Conservation (phyloP, 2,329 filamentous ascomycete genomes). For the Penicillium olsonii region DNA sequence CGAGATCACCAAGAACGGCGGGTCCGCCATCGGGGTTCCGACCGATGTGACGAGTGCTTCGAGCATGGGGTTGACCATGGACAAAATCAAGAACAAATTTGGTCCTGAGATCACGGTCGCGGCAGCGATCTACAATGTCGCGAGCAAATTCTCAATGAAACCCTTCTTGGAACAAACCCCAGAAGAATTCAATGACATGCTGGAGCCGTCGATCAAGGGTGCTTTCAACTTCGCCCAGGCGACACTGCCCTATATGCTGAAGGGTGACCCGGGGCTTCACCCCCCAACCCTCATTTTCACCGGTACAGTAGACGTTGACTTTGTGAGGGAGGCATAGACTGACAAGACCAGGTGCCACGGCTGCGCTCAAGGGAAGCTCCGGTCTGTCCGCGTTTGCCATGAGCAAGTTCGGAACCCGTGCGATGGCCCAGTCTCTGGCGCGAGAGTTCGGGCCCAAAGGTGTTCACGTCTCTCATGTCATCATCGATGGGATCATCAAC, state of each 20-base stretch:
- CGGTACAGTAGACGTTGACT: constrained; percentile 2
- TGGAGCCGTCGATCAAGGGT: constrained; percentile 40
- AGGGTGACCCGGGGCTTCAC: constrained; percentile 40
- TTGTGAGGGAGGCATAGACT: not conserved
- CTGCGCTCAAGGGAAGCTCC: constrained; percentile 54
- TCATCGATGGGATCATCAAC: constrained; percentile 59
- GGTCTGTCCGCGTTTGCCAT: constrained; percentile 52
- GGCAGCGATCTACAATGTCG: constrained; percentile 57
- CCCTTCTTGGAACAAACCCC: constrained; percentile 28
- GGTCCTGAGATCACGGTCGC: constrained; percentile 14
- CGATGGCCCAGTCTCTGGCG: constrained; percentile 53
- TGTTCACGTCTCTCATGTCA: constrained; percentile 57
- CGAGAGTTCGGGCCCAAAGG: constrained; percentile 58
- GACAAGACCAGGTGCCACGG: constrained; percentile 47
- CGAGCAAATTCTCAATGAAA: constrained; percentile 35
- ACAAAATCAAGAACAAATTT: constrained; percentile 14
- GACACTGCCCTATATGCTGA: constrained; percentile 47
- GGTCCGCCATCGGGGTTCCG: constrained; percentile 69
- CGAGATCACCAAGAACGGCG: constrained; percentile 68
- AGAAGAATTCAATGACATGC: constrained; percentile 23
- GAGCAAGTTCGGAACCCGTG: constrained; percentile 56
- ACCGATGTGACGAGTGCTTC: constrained; percentile 62
- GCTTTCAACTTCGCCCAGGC: constrained; percentile 55
- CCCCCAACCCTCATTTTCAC: constrained; percentile 58
- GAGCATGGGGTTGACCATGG: constrained; percentile 42